Conservation (phyloP, 116 monocot genomes). For the Dioscorea cayenensis region DNA sequence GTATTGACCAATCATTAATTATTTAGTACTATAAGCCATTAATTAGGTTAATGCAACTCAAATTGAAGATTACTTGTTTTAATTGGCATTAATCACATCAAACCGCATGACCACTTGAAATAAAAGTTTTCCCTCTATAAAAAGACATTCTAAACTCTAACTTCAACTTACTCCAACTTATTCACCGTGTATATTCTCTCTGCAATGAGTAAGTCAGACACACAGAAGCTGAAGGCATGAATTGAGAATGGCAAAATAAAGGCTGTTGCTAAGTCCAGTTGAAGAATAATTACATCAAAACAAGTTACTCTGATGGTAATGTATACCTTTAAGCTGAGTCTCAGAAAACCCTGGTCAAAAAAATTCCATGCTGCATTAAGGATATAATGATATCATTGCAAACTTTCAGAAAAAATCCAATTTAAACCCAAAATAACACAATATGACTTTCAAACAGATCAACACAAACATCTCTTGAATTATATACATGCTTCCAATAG, state of each 20-base stretch:
- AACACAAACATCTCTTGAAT: too few relatives aligned
- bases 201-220: neutral
- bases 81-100: too few relatives aligned
- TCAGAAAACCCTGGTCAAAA: conserved; percentile 40
- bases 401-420: neutral
- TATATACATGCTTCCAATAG: too few relatives aligned
- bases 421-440: neutral
- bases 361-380: conserved; percentile 65
- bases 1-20: too few relatives aligned
- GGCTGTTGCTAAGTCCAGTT: neutral
- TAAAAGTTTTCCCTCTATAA: too few relatives aligned
- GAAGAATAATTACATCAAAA: neutral
- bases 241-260: neutral
- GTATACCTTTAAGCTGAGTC: conserved; percentile 32
- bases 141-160: too few relatives aligned
- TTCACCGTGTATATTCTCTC: neutral
- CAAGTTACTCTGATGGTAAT: neutral
- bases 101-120: too few relatives aligned
- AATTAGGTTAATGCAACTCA: too few relatives aligned
- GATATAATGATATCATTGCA: neutral
- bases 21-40: too few relatives aligned
- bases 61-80: too few relatives aligned
- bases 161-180: too few relatives aligned
- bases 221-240: neutral
- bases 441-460: neutral